Conservation (phyloP, 2,329 filamentous ascomycete genomes). For the Helicocarpus griseus region DNA sequence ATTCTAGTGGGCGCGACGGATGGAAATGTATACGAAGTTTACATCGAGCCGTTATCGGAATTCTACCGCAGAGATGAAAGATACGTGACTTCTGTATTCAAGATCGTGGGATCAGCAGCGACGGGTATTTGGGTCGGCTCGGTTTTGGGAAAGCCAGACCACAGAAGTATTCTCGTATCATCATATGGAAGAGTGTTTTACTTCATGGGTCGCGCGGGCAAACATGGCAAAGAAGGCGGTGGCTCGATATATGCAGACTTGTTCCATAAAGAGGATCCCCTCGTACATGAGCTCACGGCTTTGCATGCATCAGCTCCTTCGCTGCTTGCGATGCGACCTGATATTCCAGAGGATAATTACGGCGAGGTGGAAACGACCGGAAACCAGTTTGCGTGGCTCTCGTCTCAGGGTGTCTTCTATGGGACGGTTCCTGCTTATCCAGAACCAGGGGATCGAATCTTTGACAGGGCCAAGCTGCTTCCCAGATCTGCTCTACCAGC, state of each 20-base stretch:
- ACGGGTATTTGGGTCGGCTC: constrained; percentile 79
- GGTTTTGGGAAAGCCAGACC: constrained; percentile 57
- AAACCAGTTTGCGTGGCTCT: constrained; percentile 72
- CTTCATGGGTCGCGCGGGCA: constrained; percentile 66
- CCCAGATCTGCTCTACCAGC: constrained; percentile 63
- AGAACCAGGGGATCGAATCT: constrained; percentile 63
- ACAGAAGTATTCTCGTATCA: constrained; percentile 67
- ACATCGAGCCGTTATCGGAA: constrained; percentile 86
- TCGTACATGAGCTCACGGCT: constrained; percentile 59
- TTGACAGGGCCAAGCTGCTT: constrained; percentile 69
- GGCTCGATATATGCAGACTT: constrained; percentile 77
- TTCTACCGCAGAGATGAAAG: constrained; percentile 94
- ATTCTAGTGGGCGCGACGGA: constrained; percentile 88
- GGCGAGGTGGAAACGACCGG: constrained; percentile 43
- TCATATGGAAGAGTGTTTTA: constrained; percentile 72
- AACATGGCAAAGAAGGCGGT: constrained; percentile 64
- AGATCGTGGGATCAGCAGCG: constrained; percentile 69
- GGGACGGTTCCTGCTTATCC: constrained; percentile 62
- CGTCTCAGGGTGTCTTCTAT: constrained; percentile 74
- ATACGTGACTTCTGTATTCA: constrained; percentile 76
- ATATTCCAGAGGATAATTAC: constrained; percentile 53
- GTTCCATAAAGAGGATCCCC: constrained; percentile 78
- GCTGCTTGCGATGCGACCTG: constrained; percentile 65
- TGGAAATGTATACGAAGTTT: constrained; percentile 89
- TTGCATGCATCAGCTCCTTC: constrained; percentile 53